phyloP scores from a whole-genome alignment of 257 asterid species.

The Scutellaria galericulata region DNA sequence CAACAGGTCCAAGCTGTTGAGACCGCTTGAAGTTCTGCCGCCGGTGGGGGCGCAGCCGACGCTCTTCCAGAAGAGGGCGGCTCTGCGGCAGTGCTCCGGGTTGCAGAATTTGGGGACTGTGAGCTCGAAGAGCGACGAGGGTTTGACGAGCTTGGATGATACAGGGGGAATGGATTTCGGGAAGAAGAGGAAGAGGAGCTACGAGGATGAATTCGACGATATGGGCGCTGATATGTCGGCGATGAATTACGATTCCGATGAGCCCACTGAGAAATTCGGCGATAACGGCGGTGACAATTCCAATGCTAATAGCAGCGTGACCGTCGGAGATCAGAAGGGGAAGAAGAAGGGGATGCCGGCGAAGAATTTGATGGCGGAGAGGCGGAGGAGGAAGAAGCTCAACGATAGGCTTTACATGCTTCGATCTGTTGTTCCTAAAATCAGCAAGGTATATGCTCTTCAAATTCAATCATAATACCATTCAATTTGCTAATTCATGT shows the following conservation, averaged over 20 bases:
- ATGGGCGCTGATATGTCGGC: conserved; percentile 42
- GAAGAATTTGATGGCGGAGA: conserved; percentile 77
- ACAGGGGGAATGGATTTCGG: conserved; percentile 40
- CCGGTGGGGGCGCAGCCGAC: conserved; percentile 50
- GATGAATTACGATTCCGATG: conserved; percentile 54
- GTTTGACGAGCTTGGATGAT: conserved; percentile 47
- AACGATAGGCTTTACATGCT: conserved; percentile 80
- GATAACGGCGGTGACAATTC: conserved; percentile 44
- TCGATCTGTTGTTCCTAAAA: conserved; percentile 75
- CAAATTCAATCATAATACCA: background rate
- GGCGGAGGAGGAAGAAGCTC: conserved; percentile 79
- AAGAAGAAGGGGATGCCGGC: conserved; percentile 71
- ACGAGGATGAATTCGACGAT: conserved; percentile 38
- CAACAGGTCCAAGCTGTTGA: conserved; percentile 45
- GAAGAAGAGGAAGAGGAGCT: conserved; percentile 44
- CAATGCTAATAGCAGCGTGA: conserved; percentile 42
- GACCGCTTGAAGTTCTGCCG: conserved; percentile 49
- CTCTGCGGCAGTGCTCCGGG: conserved; percentile 45
- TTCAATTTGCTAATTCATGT: background rate
- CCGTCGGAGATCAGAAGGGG: conserved; percentile 50
- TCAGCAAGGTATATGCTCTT: conserved; percentile 62
- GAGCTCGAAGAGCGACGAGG: conserved; percentile 49
- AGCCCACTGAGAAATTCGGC: conserved; percentile 41
- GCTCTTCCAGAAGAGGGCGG: conserved; percentile 58
- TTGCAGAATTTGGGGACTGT: conserved; percentile 39